Percentiles rank a stretch among this genome's conserved stretches.
These are phyloP conservation scores for Xylariaceae sp. DNA, from an alignment of 2,329 filamentous ascomycete genomes.

Conservation along the genomic window DNA sequence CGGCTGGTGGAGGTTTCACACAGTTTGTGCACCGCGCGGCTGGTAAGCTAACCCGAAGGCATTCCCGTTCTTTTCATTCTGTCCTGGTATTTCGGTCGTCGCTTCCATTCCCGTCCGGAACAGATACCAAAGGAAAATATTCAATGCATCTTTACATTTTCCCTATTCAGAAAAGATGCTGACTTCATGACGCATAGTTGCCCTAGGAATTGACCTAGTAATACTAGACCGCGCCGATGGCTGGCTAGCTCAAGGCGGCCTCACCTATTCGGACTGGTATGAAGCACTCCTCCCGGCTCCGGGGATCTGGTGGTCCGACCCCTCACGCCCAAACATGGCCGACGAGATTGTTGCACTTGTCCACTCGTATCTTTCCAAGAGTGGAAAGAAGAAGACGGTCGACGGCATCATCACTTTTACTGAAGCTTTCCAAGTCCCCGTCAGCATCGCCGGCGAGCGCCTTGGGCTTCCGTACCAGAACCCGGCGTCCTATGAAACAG, in stretches of 20 bases:
- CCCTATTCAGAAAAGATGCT: no score
- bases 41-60: no score
- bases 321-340: constrained; percentile 15
- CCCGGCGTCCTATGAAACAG: constrained; percentile 21
- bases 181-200: no score
- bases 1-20: constrained; percentile 23
- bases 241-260: constrained; percentile 23
- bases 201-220: constrained; percentile 25
- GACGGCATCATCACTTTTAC: constrained; percentile 25
- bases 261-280: constrained; percentile 22
- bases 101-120: no score
- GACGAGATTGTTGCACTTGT: constrained; percentile 20
- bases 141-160: no score
- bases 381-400: constrained; percentile 10
- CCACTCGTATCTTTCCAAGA: constrained; percentile 11
- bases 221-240: constrained; percentile 21
- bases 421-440: constrained; percentile 22
- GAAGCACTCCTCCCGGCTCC: constrained; percentile 21
- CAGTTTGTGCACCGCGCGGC: constrained; percentile 23
- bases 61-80: no score
- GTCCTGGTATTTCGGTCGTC: no score
- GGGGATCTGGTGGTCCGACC: constrained; percentile 23
- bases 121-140: no score
- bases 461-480: constrained; percentile 22
- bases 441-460: constrained; percentile 20